Conservation (phyloP, 2,329 filamentous ascomycete genomes). For the Cordyceps militaris region DNA sequence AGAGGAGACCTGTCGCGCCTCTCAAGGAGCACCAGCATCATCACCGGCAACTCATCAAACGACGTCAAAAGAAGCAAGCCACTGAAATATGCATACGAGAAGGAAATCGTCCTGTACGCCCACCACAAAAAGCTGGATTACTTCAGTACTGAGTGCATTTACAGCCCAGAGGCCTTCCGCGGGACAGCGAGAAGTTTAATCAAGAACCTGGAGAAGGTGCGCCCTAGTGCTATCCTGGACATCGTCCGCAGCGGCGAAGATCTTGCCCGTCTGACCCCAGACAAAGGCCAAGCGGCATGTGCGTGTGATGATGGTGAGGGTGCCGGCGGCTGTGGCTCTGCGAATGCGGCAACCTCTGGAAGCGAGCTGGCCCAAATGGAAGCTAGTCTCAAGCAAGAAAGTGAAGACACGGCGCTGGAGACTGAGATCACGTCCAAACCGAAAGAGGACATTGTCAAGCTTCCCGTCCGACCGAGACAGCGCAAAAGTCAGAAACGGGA, state of each 20-base stretch:
- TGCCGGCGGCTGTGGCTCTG: constrained; percentile 62
- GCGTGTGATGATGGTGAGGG: constrained; percentile 32
- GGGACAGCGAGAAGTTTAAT: constrained; percentile 87
- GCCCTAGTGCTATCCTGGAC: constrained; percentile 90
- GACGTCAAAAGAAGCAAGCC: constrained; percentile 95
- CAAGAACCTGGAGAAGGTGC: constrained; percentile 88
- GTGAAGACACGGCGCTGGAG: constrained; percentile 21
- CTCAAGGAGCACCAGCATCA: constrained; percentile 81
- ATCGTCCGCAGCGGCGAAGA: constrained; percentile 93
- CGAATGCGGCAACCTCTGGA: constrained; percentile 57
- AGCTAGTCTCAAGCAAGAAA: constrained; percentile 30
- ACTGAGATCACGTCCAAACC: constrained; percentile 26
- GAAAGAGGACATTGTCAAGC: constrained; percentile 24
- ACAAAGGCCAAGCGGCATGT: constrained; percentile 30
- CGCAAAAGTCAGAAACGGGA: constrained; percentile 21
- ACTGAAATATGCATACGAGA: constrained; percentile 96
- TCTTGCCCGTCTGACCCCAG: constrained; percentile 68
- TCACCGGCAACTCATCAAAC: constrained; percentile 69
- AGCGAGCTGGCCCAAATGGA: constrained; percentile 82
- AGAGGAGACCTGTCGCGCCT: constrained; percentile 83
- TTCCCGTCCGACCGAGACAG: constrained; percentile 27
- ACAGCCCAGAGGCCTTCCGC: constrained; percentile 93
- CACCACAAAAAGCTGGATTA: constrained; percentile 96
- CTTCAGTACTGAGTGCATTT: constrained; percentile 97
- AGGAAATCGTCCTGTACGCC: constrained; percentile 96